Conservation (phyloP, 2,329 filamentous ascomycete species). For the Chalaropsis ovoidea region DNA sequence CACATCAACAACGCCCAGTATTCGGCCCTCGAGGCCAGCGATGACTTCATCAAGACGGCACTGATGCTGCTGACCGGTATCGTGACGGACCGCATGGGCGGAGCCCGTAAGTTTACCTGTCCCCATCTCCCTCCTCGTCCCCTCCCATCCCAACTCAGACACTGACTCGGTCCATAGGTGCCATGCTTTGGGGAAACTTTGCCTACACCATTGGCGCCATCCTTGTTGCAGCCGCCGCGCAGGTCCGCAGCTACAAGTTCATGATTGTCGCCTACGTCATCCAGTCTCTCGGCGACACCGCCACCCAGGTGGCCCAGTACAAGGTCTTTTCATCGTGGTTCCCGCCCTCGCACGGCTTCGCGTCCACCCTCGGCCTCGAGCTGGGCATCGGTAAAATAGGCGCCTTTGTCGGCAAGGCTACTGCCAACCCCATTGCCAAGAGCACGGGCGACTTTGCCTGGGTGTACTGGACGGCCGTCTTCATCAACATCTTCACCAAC, state of each 20-base stretch:
- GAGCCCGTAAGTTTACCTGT: slow-evolving; percentile 36
- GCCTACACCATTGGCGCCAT: slow-evolving; percentile 50
- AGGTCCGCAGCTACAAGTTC: slow-evolving; percentile 46
- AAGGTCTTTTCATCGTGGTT: slow-evolving; percentile 58
- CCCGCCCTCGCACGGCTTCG: slow-evolving; percentile 50
- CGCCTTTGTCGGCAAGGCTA: slow-evolving; percentile 49
- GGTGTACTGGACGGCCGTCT: slow-evolving; percentile 52
- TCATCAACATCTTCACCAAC: slow-evolving; percentile 56
- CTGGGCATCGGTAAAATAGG: slow-evolving; percentile 52
- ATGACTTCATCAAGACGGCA: slow-evolving; percentile 51
- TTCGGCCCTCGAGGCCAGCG: slow-evolving; percentile 48
- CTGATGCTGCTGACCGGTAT: slow-evolving; percentile 46
- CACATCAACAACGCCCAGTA: slow-evolving; percentile 51
- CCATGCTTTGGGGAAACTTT: slow-evolving; percentile 52
- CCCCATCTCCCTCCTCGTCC: neutral
- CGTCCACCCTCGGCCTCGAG: slow-evolving; percentile 51
- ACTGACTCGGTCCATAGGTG: slow-evolving; percentile 30
- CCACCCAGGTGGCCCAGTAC: slow-evolving; percentile 54
- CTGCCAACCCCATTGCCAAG: slow-evolving; percentile 48
- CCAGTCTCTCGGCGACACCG: slow-evolving; percentile 50
- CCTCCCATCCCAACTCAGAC: neutral
- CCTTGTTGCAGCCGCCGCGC: slow-evolving; percentile 48
- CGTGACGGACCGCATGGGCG: slow-evolving; percentile 49
- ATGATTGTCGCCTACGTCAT: slow-evolving; percentile 50
- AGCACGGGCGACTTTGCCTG: slow-evolving; percentile 51